These are phyloP conservation scores for Tetragonia tetragonoides DNA, from an alignment of 148 eudicot genomes.

Conservation along the genomic window DNA sequence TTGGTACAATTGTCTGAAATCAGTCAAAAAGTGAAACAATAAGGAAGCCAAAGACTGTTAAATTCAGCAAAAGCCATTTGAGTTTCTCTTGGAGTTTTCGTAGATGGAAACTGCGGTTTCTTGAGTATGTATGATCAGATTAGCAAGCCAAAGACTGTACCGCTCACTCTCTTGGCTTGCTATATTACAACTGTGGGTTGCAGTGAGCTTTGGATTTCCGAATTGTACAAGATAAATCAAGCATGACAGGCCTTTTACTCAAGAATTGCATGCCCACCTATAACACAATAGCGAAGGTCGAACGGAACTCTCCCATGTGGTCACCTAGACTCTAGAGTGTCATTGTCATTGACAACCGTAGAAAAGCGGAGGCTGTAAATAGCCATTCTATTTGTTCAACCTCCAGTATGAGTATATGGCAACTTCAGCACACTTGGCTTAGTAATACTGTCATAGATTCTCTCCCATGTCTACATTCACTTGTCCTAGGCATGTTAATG, in stretches of 20 bases:
- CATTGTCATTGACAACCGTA: conserved; percentile 1
- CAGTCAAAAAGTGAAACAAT: not conserved
- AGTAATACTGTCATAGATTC: no score
- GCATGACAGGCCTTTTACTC: not conserved
- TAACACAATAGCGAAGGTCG: not conserved
- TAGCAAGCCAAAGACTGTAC: not conserved
- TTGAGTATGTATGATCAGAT: not conserved
- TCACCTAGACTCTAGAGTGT: not conserved
- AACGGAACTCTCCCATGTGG: not conserved
- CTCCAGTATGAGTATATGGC: no score
- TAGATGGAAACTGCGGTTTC: not conserved
- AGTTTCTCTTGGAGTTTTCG: not conserved
- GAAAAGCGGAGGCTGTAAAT: not conserved
- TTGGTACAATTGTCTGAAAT: not conserved
- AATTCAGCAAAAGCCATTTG: not conserved
- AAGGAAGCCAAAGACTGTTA: not conserved
- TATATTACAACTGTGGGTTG: not conserved
- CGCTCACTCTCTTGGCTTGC: not conserved
- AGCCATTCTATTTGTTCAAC: no score
- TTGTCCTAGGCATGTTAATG: no score
- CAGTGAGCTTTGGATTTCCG: not conserved
- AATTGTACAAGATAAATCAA: not conserved
- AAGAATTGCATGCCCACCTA: not conserved
- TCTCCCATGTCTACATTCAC: no score
- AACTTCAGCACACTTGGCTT: no score